Base-by-base conservation (phyloP, 2,329 filamentous ascomycete species). In the Aspergillus sp. region DNA sequence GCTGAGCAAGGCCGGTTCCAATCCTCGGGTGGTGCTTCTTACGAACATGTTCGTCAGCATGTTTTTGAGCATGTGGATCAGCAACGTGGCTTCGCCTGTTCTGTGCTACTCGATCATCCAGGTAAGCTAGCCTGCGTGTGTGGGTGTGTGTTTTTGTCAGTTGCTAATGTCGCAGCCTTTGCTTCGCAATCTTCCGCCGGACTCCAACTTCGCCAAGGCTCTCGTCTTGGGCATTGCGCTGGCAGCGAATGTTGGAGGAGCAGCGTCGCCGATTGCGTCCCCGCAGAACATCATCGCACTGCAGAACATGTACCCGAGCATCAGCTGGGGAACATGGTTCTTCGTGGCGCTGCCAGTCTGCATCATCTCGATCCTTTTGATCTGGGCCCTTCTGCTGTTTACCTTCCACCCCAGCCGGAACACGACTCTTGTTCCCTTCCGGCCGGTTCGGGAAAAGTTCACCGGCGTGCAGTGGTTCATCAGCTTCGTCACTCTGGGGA, bases 31-130 rank as follows among this genome's bases (percentile, higher is more conserved):
- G 2, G 94, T 99, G 3, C 80, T 99, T 4, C 75, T 99, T n/a
- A 94, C 93, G 49, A 97, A 93, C 75, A 99, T 99, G 94, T 92
- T 97, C 64, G 94, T 99, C 40, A 92, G 93, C 50, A 95, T 94
- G 66, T 95, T 99, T 70, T 88, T 95, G 7, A 97, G 91, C 64
- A 99, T 99, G 94, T 91, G 96, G 80, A 97, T 99, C 66, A 96
- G 91, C 75, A 99, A 99, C 62, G 95, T 99, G 23, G 94, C 94
- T 1, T 93, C 95, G 1, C 94, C 94, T 0, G 94, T 99, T 9
- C 81, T 99, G 34, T 99, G 94, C 78, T 97, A 95, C 72, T 96
- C 91, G 17, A 97, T 99, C 65, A 96, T 99, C 55, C 92, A 96
- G 81, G 88, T 89, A 72, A 62, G 47, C 31, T 31, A 61, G 19